Percentiles rank a stretch among this genome's conserved stretches.
Evolutionary conservation across 805 yeast species (phyloP).

Genomic region (Ogataea siamensis): DNA sequence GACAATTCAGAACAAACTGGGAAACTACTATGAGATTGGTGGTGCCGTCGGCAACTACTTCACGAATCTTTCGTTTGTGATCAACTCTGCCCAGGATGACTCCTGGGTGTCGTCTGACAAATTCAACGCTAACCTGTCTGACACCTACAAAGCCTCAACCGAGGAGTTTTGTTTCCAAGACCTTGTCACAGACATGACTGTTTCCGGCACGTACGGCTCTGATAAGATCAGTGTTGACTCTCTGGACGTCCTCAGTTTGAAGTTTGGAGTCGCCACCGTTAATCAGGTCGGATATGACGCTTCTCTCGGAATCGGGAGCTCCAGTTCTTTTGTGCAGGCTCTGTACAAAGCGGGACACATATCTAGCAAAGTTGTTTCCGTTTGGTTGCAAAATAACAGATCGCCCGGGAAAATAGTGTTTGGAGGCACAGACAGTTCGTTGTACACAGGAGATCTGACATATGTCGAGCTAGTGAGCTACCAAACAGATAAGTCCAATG

Average conservation of each 20-base stretch:
- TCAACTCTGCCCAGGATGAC: constrained; percentile 34
- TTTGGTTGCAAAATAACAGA: constrained; percentile 27
- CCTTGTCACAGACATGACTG: constrained; percentile 10
- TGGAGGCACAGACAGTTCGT: constrained; percentile 35
- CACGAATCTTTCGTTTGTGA: constrained; percentile 23
- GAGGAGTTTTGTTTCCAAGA: constrained; percentile 17
- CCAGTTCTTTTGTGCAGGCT: constrained; percentile 20
- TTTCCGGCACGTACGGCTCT: constrained; percentile 21
- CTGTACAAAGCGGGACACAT: constrained; percentile 31
- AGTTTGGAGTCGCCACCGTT: constrained; percentile 25
- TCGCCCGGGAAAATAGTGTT: constrained; percentile 30
- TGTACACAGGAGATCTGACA: constrained; percentile 24
- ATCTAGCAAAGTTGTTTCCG: constrained; percentile 26
- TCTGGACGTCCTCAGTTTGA: constrained; percentile 12
- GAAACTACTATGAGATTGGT: constrained; percentile 22
- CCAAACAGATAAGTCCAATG: constrained; percentile 9
- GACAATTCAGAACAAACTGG: constrained; percentile 16
- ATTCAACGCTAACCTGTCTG: constrained; percentile 12
- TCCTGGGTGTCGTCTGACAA: constrained; percentile 29
- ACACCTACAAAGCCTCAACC: constrained; percentile 8
- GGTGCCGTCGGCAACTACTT: constrained; percentile 30
- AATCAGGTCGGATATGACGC: constrained; percentile 16
- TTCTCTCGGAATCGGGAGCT: constrained; percentile 24
- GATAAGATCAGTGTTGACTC: constrained; percentile 18
- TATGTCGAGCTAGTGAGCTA: constrained; percentile 18